Conservation (phyloP, 75 land plant genomes). For the Ceratopteris richardii region DNA sequence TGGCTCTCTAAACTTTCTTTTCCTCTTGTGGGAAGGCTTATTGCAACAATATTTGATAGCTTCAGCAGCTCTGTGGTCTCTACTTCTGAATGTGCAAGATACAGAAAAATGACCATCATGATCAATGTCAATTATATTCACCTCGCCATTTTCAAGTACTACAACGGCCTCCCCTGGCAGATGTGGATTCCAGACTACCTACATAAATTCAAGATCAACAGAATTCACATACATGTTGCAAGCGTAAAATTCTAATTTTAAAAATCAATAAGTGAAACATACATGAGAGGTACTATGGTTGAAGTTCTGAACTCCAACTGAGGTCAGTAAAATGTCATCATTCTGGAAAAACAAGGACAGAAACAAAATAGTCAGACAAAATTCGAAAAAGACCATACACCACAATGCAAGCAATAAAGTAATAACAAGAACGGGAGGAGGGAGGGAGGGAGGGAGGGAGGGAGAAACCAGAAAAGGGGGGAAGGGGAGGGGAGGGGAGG, state of each 20-base stretch:
- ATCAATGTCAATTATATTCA: constrained; percentile 12
- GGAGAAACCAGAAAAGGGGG: no score
- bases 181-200: constrained; percentile 30
- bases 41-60: neutral
- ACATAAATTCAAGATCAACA: neutral
- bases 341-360: neutral
- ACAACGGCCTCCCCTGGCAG: constrained; percentile 27
- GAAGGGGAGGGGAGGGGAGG: no score
- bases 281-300: constrained; percentile 1
- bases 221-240: neutral
- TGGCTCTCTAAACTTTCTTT: neutral
- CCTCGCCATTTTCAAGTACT: constrained; percentile 21
- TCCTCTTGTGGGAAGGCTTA: neutral
- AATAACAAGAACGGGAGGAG: no score
- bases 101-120: neutral
- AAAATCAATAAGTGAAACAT: neutral
- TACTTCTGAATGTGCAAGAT: neutral
- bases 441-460: no score
- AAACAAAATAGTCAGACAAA: no score
- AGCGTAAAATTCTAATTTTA: neutral
- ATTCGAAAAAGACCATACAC: no score
- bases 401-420: no score
- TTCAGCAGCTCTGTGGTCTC: neutral
- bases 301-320: neutral
- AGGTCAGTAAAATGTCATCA: neutral